phyloP scores from a whole-genome alignment of 164 flowering plant genomes.

The Piper betle region DNA sequence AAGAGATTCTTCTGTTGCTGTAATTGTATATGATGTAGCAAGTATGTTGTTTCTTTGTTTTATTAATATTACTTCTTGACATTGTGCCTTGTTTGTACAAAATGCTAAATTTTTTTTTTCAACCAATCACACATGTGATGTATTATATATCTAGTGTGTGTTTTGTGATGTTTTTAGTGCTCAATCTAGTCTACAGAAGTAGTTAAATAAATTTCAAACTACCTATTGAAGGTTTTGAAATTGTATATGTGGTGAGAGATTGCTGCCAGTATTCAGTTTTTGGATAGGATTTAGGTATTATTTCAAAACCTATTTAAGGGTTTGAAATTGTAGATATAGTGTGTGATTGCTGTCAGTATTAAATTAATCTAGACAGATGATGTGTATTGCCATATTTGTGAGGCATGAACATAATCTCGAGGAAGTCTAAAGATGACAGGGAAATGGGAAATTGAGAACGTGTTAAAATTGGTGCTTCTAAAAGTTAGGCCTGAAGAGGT shows the following conservation, averaged over 20 bases:
- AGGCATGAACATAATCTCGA: background rate
- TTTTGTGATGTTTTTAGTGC: background rate
- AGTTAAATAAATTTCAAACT: background rate
- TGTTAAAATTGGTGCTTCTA: background rate
- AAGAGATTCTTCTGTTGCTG: constrained; percentile 75
- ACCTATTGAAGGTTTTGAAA: background rate
- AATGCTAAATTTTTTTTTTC: background rate
- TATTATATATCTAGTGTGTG: background rate
- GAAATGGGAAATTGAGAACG: background rate
- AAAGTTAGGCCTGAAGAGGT: background rate
- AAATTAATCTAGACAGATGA: background rate
- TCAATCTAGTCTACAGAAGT: background rate
- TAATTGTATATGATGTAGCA: constrained; percentile 61
- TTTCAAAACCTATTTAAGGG: no score
- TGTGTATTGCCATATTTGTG: no score
- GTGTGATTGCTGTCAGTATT: no score
- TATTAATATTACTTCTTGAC: no score
- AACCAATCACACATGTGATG: background rate
- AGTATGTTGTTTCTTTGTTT: constrained; percentile 20
- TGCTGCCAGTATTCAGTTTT: background rate
- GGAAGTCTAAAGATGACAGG: background rate
- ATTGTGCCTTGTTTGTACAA: no score
- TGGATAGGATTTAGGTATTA: no score
- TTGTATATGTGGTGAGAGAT: background rate
- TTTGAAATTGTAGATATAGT: no score